Percentiles rank a stretch among this genome's conserved stretches.
Evolutionary conservation across 2,329 filamentous ascomycete genomes (phyloP).

Genomic region (Graphilbum fragrans): DNA sequence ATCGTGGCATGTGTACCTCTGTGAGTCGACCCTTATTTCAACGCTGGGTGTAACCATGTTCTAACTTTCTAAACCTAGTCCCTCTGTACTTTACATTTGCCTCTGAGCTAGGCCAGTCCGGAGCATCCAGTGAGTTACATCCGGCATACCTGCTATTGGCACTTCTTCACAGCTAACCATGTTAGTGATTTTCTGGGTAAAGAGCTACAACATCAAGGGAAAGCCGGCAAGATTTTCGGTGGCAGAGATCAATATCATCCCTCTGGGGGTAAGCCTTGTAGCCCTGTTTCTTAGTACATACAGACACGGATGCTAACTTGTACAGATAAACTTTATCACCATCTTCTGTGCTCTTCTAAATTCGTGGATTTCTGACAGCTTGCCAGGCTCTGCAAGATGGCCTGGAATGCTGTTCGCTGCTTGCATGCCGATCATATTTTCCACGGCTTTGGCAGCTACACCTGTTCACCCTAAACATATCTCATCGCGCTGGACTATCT

Average conservation of each 20-base stretch:
- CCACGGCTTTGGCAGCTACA: slow-evolving; percentile 13
- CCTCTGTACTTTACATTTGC: slow-evolving; percentile 14
- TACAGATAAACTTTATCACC: slow-evolving; percentile 13
- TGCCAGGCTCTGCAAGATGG: slow-evolving; percentile 14
- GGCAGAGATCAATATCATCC: slow-evolving; percentile 16
- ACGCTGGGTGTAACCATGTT: too few relatives aligned
- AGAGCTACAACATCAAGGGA: slow-evolving; percentile 14
- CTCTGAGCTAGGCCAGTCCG: slow-evolving; percentile 12
- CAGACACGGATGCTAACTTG: background rate
- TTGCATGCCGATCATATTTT: slow-evolving; percentile 14
- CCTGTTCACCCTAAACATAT: slow-evolving; percentile 13
- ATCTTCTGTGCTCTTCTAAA: slow-evolving; percentile 13
- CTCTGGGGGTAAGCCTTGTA: slow-evolving; percentile 12
- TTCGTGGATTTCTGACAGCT: slow-evolving; percentile 15
- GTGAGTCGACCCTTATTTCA: slow-evolving; percentile 4
- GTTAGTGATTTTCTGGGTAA: slow-evolving; percentile 17
- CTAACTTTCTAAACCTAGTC: slow-evolving; percentile 6
- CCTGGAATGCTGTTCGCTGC: slow-evolving; percentile 15
- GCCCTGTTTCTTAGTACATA: background rate
- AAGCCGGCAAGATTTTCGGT: slow-evolving; percentile 12
- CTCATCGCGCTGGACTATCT: slow-evolving; percentile 12
- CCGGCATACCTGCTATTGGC: background rate
- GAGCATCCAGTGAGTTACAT: slow-evolving; percentile 13
- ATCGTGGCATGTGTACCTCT: slow-evolving; percentile 17
- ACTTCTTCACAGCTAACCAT: background rate